Conservation (phyloP, 2,329 filamentous ascomycete genomes). For the Fusarium palustre region DNA sequence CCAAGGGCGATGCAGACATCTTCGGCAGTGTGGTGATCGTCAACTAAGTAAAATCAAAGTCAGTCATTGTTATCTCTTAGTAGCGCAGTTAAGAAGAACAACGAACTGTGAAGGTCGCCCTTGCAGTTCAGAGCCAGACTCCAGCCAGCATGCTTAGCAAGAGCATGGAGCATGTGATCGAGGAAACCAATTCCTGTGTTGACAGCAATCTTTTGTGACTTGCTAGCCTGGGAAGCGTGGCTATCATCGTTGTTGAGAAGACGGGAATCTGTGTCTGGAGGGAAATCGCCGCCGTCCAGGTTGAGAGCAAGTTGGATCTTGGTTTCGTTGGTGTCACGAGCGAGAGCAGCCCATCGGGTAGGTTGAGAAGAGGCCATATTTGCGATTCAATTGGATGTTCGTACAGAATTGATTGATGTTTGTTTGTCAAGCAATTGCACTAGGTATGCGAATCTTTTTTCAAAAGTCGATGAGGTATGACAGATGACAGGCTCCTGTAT, state of each 20-base stretch:
- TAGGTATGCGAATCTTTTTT: constrained; percentile 21
- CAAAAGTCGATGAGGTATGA: constrained; percentile 26
- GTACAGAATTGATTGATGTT: constrained; percentile 3
- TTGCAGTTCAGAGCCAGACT: constrained; percentile 84
- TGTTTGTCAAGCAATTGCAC: background rate
- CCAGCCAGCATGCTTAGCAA: constrained; percentile 97
- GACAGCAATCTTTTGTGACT: constrained; percentile 86
- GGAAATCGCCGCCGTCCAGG: constrained; percentile 87
- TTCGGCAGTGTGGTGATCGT: constrained; percentile 98
- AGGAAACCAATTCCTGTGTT: constrained; percentile 97
- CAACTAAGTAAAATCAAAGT: constrained; percentile 67
- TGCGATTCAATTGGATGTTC: constrained; percentile 28
- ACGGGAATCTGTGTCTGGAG: constrained; percentile 70
- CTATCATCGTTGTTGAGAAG: constrained; percentile 64
- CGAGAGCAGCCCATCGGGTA: constrained; percentile 78
- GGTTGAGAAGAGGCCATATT: constrained; percentile 46
- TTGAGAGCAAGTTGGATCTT: constrained; percentile 94
- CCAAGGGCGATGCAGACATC: constrained; percentile 94
- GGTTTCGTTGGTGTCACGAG: constrained; percentile 96
- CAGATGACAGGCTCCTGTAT: constrained; percentile 44
- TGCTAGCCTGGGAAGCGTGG: constrained; percentile 87
- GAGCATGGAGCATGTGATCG: constrained; percentile 97
- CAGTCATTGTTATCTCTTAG: constrained; percentile 13
- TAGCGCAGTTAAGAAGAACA: constrained; percentile 1
- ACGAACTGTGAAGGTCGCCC: constrained; percentile 90